Percentiles rank a stretch among this genome's conserved stretches.
Evolutionary conservation across 2,329 filamentous ascomycete species (phyloP).

Genomic region (Claviceps monticola): DNA sequence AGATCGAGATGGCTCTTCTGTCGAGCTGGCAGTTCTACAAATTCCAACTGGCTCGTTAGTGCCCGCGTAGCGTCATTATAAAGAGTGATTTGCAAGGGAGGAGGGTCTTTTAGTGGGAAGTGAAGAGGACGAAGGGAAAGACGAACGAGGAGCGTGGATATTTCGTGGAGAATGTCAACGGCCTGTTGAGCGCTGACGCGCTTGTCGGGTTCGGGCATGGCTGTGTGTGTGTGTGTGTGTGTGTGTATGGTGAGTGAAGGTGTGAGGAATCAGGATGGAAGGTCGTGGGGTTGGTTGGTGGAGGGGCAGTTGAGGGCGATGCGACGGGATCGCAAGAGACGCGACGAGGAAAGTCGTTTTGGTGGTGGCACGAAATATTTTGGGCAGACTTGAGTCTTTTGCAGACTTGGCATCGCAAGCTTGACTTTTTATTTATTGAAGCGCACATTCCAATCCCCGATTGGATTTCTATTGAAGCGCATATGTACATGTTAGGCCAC

Average conservation of each 20-base stretch:
- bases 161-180: conserved; percentile 72
- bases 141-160: conserved; percentile 74
- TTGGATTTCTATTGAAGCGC: too few relatives aligned
- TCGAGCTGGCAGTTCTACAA: conserved; percentile 83
- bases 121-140: not conserved
- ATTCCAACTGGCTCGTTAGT: not conserved
- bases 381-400: too few relatives aligned
- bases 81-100: not conserved
- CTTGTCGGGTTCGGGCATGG: conserved; percentile 44
- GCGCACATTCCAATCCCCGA: too few relatives aligned
- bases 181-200: conserved; percentile 68
- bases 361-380: too few relatives aligned
- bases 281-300: not conserved
- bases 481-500: too few relatives aligned
- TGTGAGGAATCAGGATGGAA: not conserved
- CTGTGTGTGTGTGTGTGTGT: not conserved
- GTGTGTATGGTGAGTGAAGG: not conserved
- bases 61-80: too few relatives aligned
- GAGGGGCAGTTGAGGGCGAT: too few relatives aligned
- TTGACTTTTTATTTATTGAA: too few relatives aligned
- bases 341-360: too few relatives aligned
- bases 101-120: not conserved
- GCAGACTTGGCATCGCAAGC: too few relatives aligned
- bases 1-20: conserved; percentile 80
- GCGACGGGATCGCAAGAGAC: too few relatives aligned